Evolutionary conservation across 768 basidiomycete genomes (phyloP).

Genomic region (Hydnum rufescens): DNA sequence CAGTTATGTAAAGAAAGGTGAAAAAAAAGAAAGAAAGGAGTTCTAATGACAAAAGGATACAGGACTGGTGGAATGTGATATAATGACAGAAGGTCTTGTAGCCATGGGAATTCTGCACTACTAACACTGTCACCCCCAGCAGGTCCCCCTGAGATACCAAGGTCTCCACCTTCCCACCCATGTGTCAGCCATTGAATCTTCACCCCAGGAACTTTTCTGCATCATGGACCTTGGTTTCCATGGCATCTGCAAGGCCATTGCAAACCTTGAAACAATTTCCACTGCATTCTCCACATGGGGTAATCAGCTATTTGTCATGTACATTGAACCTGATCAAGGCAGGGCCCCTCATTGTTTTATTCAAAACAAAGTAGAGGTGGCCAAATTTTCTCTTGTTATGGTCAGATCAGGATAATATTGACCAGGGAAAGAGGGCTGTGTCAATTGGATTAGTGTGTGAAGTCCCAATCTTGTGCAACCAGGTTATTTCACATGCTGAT

Average conservation of each 20-base stretch:
- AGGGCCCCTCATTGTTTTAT: conserved; percentile 14
- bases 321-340: conserved; percentile 64
- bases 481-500: too few relatives aligned
- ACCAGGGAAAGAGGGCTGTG: conserved; percentile 16
- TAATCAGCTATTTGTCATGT: conserved; percentile 58
- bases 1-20: too few relatives aligned
- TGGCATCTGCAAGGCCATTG: conserved; percentile 55
- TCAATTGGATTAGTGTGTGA: conserved; percentile 61
- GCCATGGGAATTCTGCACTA: too few relatives aligned
- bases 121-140: too few relatives aligned
- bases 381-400: neutral
- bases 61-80: too few relatives aligned
- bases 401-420: conserved; percentile 9
- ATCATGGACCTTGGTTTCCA: conserved; percentile 73
- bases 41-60: too few relatives aligned
- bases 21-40: too few relatives aligned
- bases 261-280: conserved; percentile 42
- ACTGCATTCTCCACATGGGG: conserved; percentile 68
- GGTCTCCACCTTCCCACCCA: too few relatives aligned
- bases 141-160: too few relatives aligned
- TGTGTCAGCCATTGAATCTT: too few relatives aligned
- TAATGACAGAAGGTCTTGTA: too few relatives aligned
- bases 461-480: too few relatives aligned
- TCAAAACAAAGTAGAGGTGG: neutral
- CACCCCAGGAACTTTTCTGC: conserved; percentile 74